These are phyloP conservation scores for Kodamaea anthophila DNA, from an alignment of 1,139 yeast species.

Conservation along the genomic window DNA sequence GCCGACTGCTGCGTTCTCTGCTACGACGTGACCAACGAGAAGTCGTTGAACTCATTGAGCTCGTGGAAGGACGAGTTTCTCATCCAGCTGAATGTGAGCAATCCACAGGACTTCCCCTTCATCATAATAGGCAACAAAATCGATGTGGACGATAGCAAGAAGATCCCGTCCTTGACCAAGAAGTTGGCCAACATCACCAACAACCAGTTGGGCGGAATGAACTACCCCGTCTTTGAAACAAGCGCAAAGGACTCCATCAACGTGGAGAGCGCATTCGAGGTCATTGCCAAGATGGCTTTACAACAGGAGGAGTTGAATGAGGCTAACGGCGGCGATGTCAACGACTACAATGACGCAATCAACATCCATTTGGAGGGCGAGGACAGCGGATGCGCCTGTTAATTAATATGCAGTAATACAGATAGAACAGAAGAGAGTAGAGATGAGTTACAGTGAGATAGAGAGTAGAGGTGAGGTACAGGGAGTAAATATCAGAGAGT, in stretches of 20 bases:
- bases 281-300: conserved; percentile 89
- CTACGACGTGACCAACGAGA: conserved; percentile 88
- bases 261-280: conserved; percentile 93
- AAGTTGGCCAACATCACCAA: conserved; percentile 83
- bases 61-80: conserved; percentile 95
- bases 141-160: conserved; percentile 87
- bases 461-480: not conserved
- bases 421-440: not conserved
- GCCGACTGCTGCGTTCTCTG: conserved; percentile 92
- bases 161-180: conserved; percentile 69
- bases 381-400: conserved; percentile 69
- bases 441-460: not conserved
- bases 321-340: conserved; percentile 70
- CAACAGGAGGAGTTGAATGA: conserved; percentile 88
- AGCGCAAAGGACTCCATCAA: conserved; percentile 24
- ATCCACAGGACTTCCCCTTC: conserved; percentile 93
- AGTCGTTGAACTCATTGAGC: conserved; percentile 82
- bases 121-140: conserved; percentile 91
- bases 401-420: conserved; percentile 4
- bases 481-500: too few relatives aligned
- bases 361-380: conserved; percentile 83
- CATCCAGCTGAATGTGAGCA: conserved; percentile 84
- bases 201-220: conserved; percentile 62
- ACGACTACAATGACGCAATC: conserved; percentile 90
- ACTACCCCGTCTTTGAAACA: conserved; percentile 71